phyloP scores from a whole-genome alignment of 306 rosid genomes.

The Ziziphus jujuba region DNA sequence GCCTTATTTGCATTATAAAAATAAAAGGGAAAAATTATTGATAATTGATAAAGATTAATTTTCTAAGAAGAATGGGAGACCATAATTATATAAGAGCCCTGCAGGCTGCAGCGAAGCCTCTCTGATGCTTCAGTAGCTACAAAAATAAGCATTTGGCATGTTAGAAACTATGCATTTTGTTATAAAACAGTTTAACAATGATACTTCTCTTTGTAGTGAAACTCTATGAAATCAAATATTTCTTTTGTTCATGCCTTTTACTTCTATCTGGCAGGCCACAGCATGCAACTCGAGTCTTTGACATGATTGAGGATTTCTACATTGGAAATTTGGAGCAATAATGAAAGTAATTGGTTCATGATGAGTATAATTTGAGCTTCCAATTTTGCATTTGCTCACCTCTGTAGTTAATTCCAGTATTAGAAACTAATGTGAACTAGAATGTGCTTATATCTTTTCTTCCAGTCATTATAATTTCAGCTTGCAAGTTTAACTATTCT shows the following conservation, averaged over 20 bases:
- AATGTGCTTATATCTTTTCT: too few relatives aligned
- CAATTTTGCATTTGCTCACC: conserved; percentile 11
- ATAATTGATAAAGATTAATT: background rate
- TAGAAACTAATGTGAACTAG: background rate
- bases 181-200: too few relatives aligned
- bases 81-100: background rate
- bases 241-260: background rate
- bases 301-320: conserved; percentile 83
- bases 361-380: conserved; percentile 15
- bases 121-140: background rate
- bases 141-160: background rate
- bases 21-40: too few relatives aligned
- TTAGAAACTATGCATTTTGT: too few relatives aligned
- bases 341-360: conserved; percentile 6
- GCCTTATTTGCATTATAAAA: too few relatives aligned
- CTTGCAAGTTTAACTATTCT: too few relatives aligned
- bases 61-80: too few relatives aligned
- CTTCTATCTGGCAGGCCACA: conserved; percentile 67
- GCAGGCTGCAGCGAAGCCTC: background rate
- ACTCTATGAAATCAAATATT: too few relatives aligned
- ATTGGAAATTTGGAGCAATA: conserved; percentile 66
- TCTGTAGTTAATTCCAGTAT: background rate
- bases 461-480: too few relatives aligned
- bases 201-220: too few relatives aligned
- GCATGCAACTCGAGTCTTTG: conserved; percentile 88